Percentiles rank a stretch among this genome's conserved stretches.
These are phyloP conservation scores for Ichthyophthirius multifiliis DNA, from an alignment of 169 alveolate species.

Conservation along the genomic window DNA sequence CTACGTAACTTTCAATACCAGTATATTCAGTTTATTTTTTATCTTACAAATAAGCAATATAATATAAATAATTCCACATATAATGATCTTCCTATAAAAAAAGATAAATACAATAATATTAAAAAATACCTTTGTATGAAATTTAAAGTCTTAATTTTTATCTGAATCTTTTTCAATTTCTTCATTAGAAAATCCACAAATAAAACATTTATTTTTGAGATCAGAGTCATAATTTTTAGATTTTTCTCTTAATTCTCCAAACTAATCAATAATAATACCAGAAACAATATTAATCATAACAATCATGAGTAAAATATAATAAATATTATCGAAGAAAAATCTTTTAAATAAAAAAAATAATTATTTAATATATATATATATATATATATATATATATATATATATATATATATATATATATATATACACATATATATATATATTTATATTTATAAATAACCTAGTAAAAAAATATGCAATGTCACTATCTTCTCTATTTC, in stretches of 20 bases:
- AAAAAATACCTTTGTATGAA: conserved; percentile 31
- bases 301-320: conserved; percentile 57
- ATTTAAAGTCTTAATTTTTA: conserved; percentile 47
- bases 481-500: no score
- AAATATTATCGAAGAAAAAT: conserved; percentile 65
- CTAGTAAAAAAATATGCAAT: no score
- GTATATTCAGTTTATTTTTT: conserved; percentile 62
- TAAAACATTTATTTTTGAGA: conserved; percentile 56
- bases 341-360: conserved; percentile 46
- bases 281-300: conserved; percentile 65
- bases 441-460: no score
- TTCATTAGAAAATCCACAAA: conserved; percentile 63
- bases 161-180: conserved; percentile 54
- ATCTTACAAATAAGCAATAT: conserved; percentile 58
- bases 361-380: no score
- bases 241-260: conserved; percentile 59
- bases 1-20: conserved; percentile 68
- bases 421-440: no score
- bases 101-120: not conserved
- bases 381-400: no score
- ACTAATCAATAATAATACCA: conserved; percentile 68
- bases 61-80: conserved; percentile 65
- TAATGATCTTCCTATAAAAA: conserved; percentile 45
- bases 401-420: no score
- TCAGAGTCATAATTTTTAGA: conserved; percentile 54